Conservation (phyloP, 1,284 basidiomycete species). For the Fereydounia khargensis region DNA sequence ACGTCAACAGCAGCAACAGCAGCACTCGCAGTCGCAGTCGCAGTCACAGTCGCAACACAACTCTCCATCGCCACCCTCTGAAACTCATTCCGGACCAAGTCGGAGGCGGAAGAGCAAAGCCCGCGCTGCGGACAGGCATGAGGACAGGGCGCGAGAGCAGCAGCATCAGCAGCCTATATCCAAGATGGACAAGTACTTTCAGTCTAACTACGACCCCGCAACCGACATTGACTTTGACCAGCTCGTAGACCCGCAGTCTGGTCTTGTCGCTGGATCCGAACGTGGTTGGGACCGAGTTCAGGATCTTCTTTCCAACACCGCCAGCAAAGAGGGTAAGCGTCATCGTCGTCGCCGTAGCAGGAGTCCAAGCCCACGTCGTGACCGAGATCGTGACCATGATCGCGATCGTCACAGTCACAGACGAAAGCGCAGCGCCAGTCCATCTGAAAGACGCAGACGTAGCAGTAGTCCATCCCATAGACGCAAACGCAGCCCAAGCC, state of each 20-base stretch:
- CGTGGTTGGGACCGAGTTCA: slow-evolving; percentile 18
- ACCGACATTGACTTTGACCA: slow-evolving; percentile 10
- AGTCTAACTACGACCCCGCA: slow-evolving; percentile 20
- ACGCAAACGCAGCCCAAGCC: no score
- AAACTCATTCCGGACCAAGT: not conserved
- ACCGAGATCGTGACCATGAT: not conserved
- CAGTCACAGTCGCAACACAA: not conserved
- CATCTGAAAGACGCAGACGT: no score
- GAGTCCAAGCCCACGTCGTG: not conserved
- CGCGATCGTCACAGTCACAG: no score
- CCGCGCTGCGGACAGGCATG: not conserved
- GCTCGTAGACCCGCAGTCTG: slow-evolving; percentile 3
- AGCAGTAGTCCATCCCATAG: no score
- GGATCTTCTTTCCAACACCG: not conserved
- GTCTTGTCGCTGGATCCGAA: slow-evolving; percentile 10
- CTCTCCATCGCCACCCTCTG: not conserved
- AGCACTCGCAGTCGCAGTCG: no score
- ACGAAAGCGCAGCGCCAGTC: no score
- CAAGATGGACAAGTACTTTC: slow-evolving; percentile 51
- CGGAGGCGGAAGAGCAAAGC: not conserved
- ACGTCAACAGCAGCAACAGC: no score
- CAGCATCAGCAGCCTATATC: slow-evolving; percentile 4
- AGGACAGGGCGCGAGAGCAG: not conserved
- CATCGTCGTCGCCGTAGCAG: not conserved
- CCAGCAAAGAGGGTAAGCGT: not conserved